Evolutionary conservation across 352 stramenopile genomes (phyloP).

Genomic region (Globisporangium radiosum): DNA sequence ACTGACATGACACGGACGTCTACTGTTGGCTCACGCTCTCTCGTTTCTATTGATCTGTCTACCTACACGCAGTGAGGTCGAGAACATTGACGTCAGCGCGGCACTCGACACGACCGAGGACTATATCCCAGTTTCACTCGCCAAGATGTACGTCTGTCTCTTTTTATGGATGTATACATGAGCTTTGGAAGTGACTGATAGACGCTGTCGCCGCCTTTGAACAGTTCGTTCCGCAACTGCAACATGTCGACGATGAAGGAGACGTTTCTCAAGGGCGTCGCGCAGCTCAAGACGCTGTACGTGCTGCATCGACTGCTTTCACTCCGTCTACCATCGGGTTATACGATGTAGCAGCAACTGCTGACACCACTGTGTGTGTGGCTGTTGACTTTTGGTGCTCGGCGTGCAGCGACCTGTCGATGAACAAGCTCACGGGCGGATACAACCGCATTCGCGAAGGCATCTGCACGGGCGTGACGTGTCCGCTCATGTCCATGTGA

Average conservation of each 20-base stretch:
- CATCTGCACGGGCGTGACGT: constrained; percentile 41
- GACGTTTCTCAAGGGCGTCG: constrained; percentile 35
- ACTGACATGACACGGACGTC: no score
- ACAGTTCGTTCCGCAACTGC: constrained; percentile 28
- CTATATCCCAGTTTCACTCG: constrained; percentile 36
- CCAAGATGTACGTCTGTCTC: constrained; percentile 28
- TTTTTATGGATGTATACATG: not conserved
- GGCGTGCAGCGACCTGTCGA: constrained; percentile 24
- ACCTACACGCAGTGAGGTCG: constrained; percentile 19
- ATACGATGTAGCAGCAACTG: not conserved
- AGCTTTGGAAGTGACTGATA: no score
- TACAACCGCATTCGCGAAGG: constrained; percentile 45
- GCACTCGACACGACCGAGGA: constrained; percentile 25
- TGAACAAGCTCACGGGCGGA: constrained; percentile 33
- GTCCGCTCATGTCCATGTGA: constrained; percentile 35
- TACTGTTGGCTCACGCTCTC: not conserved
- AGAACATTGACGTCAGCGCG: constrained; percentile 34
- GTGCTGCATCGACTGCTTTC: not conserved
- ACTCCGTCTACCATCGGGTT: not conserved
- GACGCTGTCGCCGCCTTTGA: not conserved
- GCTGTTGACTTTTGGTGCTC: not conserved
- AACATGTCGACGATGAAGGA: constrained; percentile 35
- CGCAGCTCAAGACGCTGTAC: constrained; percentile 34
- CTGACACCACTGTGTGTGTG: not conserved
- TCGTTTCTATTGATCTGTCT: not conserved